Conservation (phyloP, 208 protist species). For the Endotrypanum monterogeii region DNA sequence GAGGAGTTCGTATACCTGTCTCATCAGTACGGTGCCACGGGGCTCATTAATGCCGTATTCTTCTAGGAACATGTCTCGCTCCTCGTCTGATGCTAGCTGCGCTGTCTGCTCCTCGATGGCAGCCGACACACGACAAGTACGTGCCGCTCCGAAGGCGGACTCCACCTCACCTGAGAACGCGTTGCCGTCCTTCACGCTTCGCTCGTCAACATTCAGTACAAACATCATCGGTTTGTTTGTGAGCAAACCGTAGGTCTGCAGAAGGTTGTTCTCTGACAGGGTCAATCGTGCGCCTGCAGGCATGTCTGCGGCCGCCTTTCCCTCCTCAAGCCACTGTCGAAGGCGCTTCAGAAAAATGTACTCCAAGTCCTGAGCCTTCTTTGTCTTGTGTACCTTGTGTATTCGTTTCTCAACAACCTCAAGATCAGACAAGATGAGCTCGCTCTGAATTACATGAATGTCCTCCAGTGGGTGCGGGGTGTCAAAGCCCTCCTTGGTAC, state of each 20-base stretch:
- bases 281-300: slow-evolving; percentile 13
- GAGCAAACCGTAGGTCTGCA: slow-evolving; percentile 70
- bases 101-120: slow-evolving; percentile 84
- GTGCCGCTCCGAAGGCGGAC: slow-evolving; percentile 49
- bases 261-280: slow-evolving; percentile 23
- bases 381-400: slow-evolving; percentile 46
- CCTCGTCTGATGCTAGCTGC: slow-evolving; percentile 61
- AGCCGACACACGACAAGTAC: slow-evolving; percentile 70
- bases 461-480: slow-evolving; percentile 76
- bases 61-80: slow-evolving; percentile 72
- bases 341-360: slow-evolving; percentile 47
- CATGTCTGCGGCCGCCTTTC: slow-evolving; percentile 47
- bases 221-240: slow-evolving; percentile 86
- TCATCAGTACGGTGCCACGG: slow-evolving; percentile 70
- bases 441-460: slow-evolving; percentile 72
- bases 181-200: slow-evolving; percentile 57
- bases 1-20: slow-evolving; percentile 59
- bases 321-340: slow-evolving; percentile 61
- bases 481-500: slow-evolving; percentile 80
- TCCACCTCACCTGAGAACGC: slow-evolving; percentile 54
- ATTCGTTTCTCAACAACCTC: slow-evolving; percentile 71
- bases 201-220: slow-evolving; percentile 87
- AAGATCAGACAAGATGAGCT: slow-evolving; percentile 83
- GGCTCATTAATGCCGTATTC: slow-evolving; percentile 79
- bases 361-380: slow-evolving; percentile 46